These are phyloP conservation scores for Cudoniella acicularis DNA, from an alignment of 495 filamentous ascomycete genomes.

Conservation along the genomic window DNA sequence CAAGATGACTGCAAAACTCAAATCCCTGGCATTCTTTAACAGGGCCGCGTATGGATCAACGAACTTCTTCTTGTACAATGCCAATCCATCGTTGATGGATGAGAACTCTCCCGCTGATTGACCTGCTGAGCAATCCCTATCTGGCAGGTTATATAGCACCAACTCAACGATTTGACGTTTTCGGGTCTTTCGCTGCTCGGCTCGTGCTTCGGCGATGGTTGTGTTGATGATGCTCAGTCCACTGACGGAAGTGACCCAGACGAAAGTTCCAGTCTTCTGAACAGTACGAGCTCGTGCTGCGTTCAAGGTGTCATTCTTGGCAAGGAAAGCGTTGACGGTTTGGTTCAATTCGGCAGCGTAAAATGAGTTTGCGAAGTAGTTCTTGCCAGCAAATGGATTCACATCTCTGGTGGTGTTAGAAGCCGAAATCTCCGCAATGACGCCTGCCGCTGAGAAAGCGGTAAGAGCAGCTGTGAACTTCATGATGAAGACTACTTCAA, in stretches of 20 bases:
- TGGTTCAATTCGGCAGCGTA: slow-evolving; percentile 49
- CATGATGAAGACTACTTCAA: neutral
- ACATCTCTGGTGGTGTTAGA: slow-evolving; percentile 9
- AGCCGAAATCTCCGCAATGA: neutral
- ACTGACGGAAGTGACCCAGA: slow-evolving; percentile 41
- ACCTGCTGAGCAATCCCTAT: slow-evolving; percentile 71
- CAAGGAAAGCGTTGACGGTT: slow-evolving; percentile 43
- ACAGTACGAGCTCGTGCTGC: slow-evolving; percentile 41
- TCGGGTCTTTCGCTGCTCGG: slow-evolving; percentile 39
- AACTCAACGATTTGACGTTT: slow-evolving; percentile 43
- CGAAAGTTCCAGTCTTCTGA: slow-evolving; percentile 42
- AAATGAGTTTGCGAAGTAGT: slow-evolving; percentile 50
- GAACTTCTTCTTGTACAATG: slow-evolving; percentile 41
- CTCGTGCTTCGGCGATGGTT: slow-evolving; percentile 44
- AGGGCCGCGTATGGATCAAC: slow-evolving; percentile 6
- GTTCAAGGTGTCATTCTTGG: slow-evolving; percentile 40
- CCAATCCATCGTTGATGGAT: slow-evolving; percentile 55
- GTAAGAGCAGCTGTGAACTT: neutral
- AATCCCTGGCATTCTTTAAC: slow-evolving; percentile 37
- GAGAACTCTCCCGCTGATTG: slow-evolving; percentile 66
- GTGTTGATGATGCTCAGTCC: slow-evolving; percentile 40
- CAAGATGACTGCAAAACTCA: slow-evolving; percentile 10
- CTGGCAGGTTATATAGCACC: slow-evolving; percentile 71
- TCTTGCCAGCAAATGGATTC: slow-evolving; percentile 51
- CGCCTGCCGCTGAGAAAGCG: neutral